A percentile compares a stretch with the other conserved stretches of the same genome.
Conservation (phyloP, 106 monocot genomes). For the Acanthochlamys bracteata region DNA sequence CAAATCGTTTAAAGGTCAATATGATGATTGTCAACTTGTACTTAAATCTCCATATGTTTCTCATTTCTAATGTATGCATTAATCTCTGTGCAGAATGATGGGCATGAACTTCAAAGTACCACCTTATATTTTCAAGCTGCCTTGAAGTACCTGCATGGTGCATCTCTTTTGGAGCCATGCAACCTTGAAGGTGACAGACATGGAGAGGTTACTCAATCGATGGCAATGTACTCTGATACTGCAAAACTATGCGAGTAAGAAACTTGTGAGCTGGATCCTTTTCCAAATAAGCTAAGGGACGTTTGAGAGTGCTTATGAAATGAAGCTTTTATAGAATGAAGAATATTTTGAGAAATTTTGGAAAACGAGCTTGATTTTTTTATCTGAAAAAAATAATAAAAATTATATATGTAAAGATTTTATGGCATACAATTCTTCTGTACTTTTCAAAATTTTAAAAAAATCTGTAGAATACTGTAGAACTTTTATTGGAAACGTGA, state of each 20-base stretch:
- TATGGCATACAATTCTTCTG: too few species aligned
- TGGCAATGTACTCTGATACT: slow-evolving; percentile 69
- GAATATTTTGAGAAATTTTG: too few species aligned
- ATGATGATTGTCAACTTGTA: neutral
- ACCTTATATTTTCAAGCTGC: slow-evolving; percentile 77
- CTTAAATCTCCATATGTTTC: neutral
- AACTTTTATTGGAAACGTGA: too few species aligned
- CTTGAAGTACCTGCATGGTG: slow-evolving; percentile 71
- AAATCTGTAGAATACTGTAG: too few species aligned
- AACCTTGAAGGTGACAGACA: slow-evolving; percentile 44
- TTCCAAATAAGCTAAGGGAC: neutral
- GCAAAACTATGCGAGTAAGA: slow-evolving; percentile 92
- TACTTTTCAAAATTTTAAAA: too few species aligned
- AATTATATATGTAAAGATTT: too few species aligned
- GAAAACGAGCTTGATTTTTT: too few species aligned
- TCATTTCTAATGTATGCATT: neutral
- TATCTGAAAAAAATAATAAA: too few species aligned
- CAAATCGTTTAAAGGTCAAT: slow-evolving; percentile 76
- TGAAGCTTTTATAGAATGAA: too few species aligned
- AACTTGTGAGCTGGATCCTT: neutral
- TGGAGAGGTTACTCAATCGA: slow-evolving; percentile 34
- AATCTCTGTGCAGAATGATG: slow-evolving; percentile 49
- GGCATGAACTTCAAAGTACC: slow-evolving; percentile 61
- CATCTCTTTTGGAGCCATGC: slow-evolving; percentile 58
- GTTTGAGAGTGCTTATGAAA: too few species aligned